Base-by-base conservation (phyloP, 2,329 filamentous ascomycete genomes). In the Nothophoma quercina region DNA sequence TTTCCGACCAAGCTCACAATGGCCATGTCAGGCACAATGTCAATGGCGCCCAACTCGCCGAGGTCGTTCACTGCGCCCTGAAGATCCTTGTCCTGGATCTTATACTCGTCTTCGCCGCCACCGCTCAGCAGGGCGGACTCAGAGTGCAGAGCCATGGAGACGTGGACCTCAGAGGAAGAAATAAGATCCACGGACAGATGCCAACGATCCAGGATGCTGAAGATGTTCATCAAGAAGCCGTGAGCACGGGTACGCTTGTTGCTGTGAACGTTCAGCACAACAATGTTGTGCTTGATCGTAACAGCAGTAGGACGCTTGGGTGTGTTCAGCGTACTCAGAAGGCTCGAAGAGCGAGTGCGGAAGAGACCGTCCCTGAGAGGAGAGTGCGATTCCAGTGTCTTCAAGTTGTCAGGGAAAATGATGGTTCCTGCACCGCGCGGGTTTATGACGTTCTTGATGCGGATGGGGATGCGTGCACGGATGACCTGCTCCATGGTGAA, bases 181-280 rank as follows among this genome's bases (percentile, higher is more conserved):
- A 99, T 98, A 60, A 99, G 84, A 73, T 99, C 95, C 39, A 99
- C 95, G 0, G 91, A 96, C 53, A 99, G 84, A 63, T 88, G 85
- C 79, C 92, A 88, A 65, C 86, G 86, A 76, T 98, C 90, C 34
- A 99, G 83, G 53, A 96, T 95, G 54, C 87, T 88, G 74, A 99
- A 99, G 15, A 99, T 95, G 56, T 88, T 88, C 41, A 93, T 93
- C 68, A 99, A 89, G 78, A 99, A 99, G 34, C 93, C 93, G 73
- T 98, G 95, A 0, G 93, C 96, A 59, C 96, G 89, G 7, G 93
- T 96, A 59, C 93, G 88, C 79, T 96, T 96, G 80, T 99, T 98
- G 46, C 91, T 96, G 81, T 98, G 93, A 36, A 99, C 91, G 77
- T 99, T 99, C 69, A 99, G 91, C 61, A 99, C 92, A 38, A 93